Conservation (phyloP, 1,139 yeast species). For the Barnettozyma hawaiiensis region DNA sequence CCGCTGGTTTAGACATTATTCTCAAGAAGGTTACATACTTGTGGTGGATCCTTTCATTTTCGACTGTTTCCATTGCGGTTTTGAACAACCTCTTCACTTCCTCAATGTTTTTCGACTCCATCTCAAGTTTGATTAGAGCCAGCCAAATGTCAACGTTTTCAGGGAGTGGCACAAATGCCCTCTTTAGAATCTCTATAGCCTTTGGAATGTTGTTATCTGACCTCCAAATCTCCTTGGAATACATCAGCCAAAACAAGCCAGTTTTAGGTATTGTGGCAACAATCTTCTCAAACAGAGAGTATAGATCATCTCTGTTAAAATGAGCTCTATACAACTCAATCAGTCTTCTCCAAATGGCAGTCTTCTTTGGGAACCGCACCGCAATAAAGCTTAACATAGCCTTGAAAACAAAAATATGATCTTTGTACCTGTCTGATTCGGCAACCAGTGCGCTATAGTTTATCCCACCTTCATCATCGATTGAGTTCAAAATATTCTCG, state of each 20-base stretch:
- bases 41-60: conserved; percentile 50
- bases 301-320: conserved; percentile 33
- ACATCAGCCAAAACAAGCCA: conserved; percentile 57
- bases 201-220: conserved; percentile 39
- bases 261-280: conserved; percentile 42
- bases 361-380: conserved; percentile 41
- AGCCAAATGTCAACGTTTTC: conserved; percentile 57
- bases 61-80: conserved; percentile 34
- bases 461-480: conserved; percentile 33
- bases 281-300: conserved; percentile 44
- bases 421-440: conserved; percentile 40
- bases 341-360: conserved; percentile 51
- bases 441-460: conserved; percentile 41
- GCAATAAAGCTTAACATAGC: conserved; percentile 46
- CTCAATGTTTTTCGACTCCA: conserved; percentile 33
- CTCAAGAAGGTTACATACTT: conserved; percentile 58
- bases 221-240: conserved; percentile 64
- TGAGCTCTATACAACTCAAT: conserved; percentile 41
- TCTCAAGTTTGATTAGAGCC: conserved; percentile 63
- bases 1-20: conserved; percentile 30
- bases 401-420: conserved; percentile 26
- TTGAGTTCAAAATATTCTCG: conserved; percentile 37
- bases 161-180: conserved; percentile 42
- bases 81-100: conserved; percentile 41
- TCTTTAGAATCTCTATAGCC: conserved; percentile 49